Percentiles rank a stretch among this genome's conserved stretches.
These are phyloP conservation scores for Raphanus sativus DNA, from an alignment of 345 rosid species.

Conservation along the genomic window DNA sequence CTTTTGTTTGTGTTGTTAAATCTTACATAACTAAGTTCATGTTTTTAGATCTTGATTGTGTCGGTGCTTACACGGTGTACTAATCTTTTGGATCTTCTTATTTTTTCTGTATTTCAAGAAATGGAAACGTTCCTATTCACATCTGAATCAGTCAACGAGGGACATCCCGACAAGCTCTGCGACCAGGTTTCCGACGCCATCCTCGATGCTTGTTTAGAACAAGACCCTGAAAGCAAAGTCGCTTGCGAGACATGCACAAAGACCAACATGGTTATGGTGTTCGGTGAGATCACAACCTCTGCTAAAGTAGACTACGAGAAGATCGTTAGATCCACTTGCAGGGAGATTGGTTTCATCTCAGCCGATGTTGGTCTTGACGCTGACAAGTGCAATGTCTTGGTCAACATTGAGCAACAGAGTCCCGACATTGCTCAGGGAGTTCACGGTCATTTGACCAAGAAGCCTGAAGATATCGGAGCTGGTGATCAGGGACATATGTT, in stretches of 20 bases:
- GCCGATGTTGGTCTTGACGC: conserved; percentile 82
- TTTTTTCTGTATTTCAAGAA: conserved; percentile 19
- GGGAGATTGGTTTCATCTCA: conserved; percentile 68
- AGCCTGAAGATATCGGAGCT: conserved; percentile 84
- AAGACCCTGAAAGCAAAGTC: conserved; percentile 87
- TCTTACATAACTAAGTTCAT: background rate
- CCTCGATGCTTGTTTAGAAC: conserved; percentile 80
- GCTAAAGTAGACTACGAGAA: conserved; percentile 73
- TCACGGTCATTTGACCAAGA: conserved; percentile 76
- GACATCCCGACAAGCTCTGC: conserved; percentile 83
- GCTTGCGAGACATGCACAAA: conserved; percentile 85
- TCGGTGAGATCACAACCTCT: conserved; percentile 80
- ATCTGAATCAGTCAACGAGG: conserved; percentile 82
- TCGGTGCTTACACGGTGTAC: conserved; percentile 30
- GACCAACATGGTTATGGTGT: conserved; percentile 86
- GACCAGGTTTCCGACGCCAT: conserved; percentile 84
- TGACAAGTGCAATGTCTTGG: conserved; percentile 71
- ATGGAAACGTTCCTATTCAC: conserved; percentile 87
- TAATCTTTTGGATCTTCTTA: background rate
- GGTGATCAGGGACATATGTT: conserved; percentile 90
- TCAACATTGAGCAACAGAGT: conserved; percentile 77
- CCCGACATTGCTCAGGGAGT: conserved; percentile 86
- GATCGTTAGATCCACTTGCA: conserved; percentile 73
- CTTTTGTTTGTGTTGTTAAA: background rate
- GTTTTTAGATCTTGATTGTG: conserved; percentile 11